These are phyloP conservation scores for Scenedesmus sp. DNA, from an alignment of 163 green algal species.

Conservation along the genomic window DNA sequence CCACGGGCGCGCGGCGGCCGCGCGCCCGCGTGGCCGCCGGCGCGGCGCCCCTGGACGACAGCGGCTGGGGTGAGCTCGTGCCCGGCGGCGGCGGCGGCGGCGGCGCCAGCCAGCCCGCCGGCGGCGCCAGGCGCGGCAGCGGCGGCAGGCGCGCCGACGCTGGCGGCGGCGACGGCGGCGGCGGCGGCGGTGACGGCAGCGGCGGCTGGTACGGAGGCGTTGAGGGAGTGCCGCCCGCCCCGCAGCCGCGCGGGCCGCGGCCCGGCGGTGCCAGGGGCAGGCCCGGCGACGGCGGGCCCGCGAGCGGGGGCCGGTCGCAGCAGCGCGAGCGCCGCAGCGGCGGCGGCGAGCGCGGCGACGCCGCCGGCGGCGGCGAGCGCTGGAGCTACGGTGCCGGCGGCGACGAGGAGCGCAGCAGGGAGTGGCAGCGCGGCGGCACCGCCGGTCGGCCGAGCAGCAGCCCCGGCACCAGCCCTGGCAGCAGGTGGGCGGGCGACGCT, in stretches of 20 bases:
- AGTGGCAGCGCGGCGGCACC: no score
- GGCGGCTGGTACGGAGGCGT: not conserved
- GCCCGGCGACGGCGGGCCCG: not conserved
- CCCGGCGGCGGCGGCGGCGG: not conserved
- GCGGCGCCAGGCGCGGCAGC: no score
- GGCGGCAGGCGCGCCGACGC: slow-evolving; percentile 3
- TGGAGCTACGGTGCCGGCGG: no score
- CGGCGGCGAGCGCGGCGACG: not conserved
- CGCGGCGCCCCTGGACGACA: not conserved
- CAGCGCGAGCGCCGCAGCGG: slow-evolving; percentile 6
- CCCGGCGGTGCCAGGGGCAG: not conserved
- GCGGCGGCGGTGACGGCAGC: not conserved
- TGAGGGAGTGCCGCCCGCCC: no score
- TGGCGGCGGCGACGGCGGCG: not conserved
- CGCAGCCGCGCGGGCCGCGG: no score
- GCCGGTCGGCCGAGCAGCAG: no score
- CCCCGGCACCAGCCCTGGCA: not conserved
- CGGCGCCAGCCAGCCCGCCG: no score
- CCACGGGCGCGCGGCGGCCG: no score
- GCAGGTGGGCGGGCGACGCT: not conserved
- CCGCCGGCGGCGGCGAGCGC: no score
- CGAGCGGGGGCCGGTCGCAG: not conserved
- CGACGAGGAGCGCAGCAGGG: no score
- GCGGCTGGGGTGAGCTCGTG: slow-evolving; percentile 4
- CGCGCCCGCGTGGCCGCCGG: no score